phyloP scores from a whole-genome alignment of 805 yeast genomes.

The Candida sakaeoensis region DNA sequence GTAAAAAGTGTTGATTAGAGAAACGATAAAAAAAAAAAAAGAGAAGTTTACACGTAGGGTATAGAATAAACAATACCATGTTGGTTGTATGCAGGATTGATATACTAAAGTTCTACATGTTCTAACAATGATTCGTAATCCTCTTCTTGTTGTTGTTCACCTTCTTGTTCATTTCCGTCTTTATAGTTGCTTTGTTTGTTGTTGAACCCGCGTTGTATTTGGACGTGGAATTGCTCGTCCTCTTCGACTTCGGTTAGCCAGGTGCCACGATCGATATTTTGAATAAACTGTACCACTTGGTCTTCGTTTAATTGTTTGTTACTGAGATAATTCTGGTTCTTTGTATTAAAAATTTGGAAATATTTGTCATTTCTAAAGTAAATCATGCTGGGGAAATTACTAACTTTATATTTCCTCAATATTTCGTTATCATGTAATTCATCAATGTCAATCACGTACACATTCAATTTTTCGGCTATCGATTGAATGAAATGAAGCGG shows the following conservation, averaged over 20 bases:
- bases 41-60: slow-evolving; percentile 6
- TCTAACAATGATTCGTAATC: slow-evolving; percentile 11
- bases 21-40: background rate
- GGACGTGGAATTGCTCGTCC: background rate
- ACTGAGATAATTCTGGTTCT: slow-evolving; percentile 16
- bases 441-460: slow-evolving; percentile 25
- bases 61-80: background rate
- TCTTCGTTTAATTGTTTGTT: slow-evolving; percentile 15
- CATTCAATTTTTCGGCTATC: slow-evolving; percentile 18
- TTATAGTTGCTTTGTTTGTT: background rate
- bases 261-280: slow-evolving; percentile 12
- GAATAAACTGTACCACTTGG: slow-evolving; percentile 12
- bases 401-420: slow-evolving; percentile 22
- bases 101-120: slow-evolving; percentile 10
- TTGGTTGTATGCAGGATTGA: background rate
- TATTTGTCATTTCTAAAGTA: slow-evolving; percentile 21
- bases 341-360: slow-evolving; percentile 23
- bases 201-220: background rate
- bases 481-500: slow-evolving; percentile 34
- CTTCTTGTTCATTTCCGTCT: background rate
- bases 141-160: slow-evolving; percentile 13
- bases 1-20: slow-evolving; percentile 7
- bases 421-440: slow-evolving; percentile 16
- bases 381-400: slow-evolving; percentile 30
- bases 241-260: slow-evolving; percentile 7